Conservation (phyloP, 2,329 filamentous ascomycete species). For the Exophiala spinifera region DNA sequence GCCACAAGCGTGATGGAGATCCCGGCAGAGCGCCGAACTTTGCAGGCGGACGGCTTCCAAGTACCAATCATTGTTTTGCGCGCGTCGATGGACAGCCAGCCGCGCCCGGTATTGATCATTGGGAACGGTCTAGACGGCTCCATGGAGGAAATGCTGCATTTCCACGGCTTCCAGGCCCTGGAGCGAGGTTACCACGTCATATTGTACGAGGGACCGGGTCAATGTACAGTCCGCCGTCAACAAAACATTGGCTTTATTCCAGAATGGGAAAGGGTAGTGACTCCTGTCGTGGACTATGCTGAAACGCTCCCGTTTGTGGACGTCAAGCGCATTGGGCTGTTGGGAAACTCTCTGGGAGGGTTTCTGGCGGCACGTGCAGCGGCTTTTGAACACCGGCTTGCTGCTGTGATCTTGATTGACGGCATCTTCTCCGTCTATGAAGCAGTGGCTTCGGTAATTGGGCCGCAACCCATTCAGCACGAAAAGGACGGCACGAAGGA, state of each 20-base stretch:
- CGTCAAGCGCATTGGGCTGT: not conserved
- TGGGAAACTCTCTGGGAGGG: constrained; percentile 7
- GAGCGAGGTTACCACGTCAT: constrained; percentile 43
- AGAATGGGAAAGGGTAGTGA: constrained; percentile 42
- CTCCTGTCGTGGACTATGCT: constrained; percentile 41
- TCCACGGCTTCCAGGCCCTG: constrained; percentile 34
- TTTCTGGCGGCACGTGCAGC: constrained; percentile 6
- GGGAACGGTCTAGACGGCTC: constrained; percentile 42
- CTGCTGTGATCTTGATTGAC: constrained; percentile 3
- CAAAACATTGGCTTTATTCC: constrained; percentile 43
- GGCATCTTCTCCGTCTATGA: constrained; percentile 2
- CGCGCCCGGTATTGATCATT: constrained; percentile 17
- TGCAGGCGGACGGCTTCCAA: constrained; percentile 35
- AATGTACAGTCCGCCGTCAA: constrained; percentile 39
- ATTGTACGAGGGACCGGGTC: constrained; percentile 46
- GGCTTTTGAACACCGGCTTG: constrained; percentile 7
- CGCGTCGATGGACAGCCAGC: not conserved
- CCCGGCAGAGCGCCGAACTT: constrained; percentile 36
- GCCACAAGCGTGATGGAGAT: constrained; percentile 38
- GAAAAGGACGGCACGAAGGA: no score
- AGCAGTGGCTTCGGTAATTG: no score
- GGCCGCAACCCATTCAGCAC: no score
- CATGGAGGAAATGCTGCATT: constrained; percentile 44
- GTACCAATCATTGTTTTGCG: constrained; percentile 39
- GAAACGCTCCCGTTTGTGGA: constrained; percentile 1